These are phyloP conservation scores for Verticillium isaacii DNA, from an alignment of 2,329 filamentous ascomycete species.

Conservation along the genomic window DNA sequence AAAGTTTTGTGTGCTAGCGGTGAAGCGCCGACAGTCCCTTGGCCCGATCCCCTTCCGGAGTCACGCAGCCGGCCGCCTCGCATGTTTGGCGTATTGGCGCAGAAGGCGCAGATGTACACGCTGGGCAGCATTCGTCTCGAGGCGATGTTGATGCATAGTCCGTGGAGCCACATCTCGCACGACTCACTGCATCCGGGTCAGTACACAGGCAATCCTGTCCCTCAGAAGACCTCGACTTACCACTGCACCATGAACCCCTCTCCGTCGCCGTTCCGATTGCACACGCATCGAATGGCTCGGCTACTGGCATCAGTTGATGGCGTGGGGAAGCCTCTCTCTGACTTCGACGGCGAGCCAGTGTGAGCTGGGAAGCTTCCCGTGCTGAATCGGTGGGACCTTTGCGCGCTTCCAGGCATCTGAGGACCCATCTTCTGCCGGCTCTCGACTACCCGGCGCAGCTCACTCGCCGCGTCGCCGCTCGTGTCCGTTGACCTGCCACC, in stretches of 20 bases:
- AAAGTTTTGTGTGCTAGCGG: constrained; percentile 41
- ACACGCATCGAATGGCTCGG: constrained; percentile 52
- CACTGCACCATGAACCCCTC: constrained; percentile 59
- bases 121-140: constrained; percentile 50
- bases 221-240: constrained; percentile 33
- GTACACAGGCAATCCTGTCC: background rate
- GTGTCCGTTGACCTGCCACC: constrained; percentile 17
- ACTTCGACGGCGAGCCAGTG: constrained; percentile 47
- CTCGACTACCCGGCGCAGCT: constrained; percentile 54
- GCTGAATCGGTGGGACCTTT: constrained; percentile 13
- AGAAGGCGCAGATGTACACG: constrained; percentile 61
- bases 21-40: constrained; percentile 26
- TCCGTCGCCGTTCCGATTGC: constrained; percentile 39
- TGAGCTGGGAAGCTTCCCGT: constrained; percentile 4
- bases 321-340: constrained; percentile 42
- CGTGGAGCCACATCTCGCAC: constrained; percentile 62
- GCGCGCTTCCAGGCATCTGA: constrained; percentile 15
- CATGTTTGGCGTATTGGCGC: constrained; percentile 54
- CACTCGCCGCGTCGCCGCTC: constrained; percentile 54
- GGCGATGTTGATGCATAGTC: constrained; percentile 55
- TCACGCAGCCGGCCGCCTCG: constrained; percentile 44
- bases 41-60: constrained; percentile 26
- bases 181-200: constrained; percentile 42
- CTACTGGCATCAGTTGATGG: constrained; percentile 36
- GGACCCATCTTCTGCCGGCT: constrained; percentile 38